Evolutionary conservation across 2,329 filamentous ascomycete species (phyloP), one percentile per base, ranked within the genome.

Genomic region (Ascochyta fabae): DNA sequence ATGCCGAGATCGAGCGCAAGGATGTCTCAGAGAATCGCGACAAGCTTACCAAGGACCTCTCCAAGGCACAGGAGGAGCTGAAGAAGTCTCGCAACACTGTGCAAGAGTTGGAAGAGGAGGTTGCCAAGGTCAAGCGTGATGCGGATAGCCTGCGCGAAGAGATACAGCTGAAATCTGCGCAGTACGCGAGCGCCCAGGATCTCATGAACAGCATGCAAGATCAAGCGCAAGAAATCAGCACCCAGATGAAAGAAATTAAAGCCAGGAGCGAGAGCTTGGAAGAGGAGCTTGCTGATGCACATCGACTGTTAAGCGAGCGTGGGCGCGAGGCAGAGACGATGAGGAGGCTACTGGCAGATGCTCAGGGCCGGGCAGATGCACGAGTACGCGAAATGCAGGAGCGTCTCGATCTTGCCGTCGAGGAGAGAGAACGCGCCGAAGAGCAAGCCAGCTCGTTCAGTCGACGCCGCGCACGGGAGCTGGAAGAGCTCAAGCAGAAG

Each of bases 301-400:
- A 96, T 72, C 86, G 91, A 54, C 84, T 97, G 58, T 83, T 99
- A 2, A 87, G 86, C 48, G 95, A 99, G 75, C 88, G 95, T 24
- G 94, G 91, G 4, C 86, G 95, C 39, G 95, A 99, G 77, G 91
- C 88, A 24, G 94, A 98, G 78, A 97, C 92, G 0, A 98, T 99
- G 93, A 87, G 95, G 31, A 84, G 92, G 44, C 83, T 98, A 56
- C 80, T 99, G 12, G 88, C 88, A 15, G 94, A 98, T 62, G 91
- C 93, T 8, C 92, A 98, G 73, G 86, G 89, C 56, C 84, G 91
- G 9, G 88, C 93, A 1, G 93, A 98, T 62, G 81, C 81, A 57
- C 90, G 92, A 69, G 85, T 96, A 16, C 87, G 91, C 26, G 94
- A 98, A 62, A 95, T 96, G 87, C 89, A 91, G 49, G 87, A 91